A percentile compares a stretch with the other conserved stretches of the same genome.
Conservation (phyloP, 2,329 filamentous ascomycete species). For the Chrysoporthe puriensis region DNA sequence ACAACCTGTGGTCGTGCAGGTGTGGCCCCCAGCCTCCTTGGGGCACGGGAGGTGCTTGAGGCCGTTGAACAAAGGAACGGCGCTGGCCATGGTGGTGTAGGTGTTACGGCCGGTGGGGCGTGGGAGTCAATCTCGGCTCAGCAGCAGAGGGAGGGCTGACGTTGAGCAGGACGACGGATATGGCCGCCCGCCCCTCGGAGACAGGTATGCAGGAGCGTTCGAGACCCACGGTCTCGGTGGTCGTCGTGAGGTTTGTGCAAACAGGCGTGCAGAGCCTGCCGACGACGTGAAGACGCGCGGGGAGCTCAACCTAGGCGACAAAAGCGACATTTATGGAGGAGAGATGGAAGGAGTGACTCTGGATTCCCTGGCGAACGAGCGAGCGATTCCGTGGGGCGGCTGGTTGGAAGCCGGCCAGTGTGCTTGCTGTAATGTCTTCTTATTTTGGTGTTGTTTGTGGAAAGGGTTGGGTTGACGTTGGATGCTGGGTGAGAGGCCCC, state of each 20-base stretch:
- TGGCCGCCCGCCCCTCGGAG: not conserved
- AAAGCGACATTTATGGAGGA: constrained; percentile 7
- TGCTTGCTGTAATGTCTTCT: too few relatives aligned
- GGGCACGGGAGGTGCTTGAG: constrained; percentile 29
- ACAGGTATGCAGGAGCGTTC: not conserved
- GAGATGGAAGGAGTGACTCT: not conserved
- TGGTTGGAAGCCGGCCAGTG: too few relatives aligned
- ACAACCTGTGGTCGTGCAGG: constrained; percentile 25
- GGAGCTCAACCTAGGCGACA: not conserved
- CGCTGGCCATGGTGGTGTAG: constrained; percentile 13
- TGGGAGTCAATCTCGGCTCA: not conserved
- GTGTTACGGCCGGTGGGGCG: not conserved
- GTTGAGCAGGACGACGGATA: not conserved
- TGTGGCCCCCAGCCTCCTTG: constrained; percentile 25
- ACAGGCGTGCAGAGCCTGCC: not conserved
- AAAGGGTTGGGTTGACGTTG: constrained; percentile 5
- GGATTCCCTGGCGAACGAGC: not conserved
- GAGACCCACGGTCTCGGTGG: not conserved
- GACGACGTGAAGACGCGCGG: constrained; percentile 10
- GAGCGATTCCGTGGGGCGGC: not conserved
- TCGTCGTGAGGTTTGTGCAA: not conserved
- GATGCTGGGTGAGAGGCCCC: not conserved
- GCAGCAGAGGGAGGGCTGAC: not conserved
- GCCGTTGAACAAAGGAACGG: constrained; percentile 28
- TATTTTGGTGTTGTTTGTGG: not conserved